Conservation (phyloP, 768 basidiomycete genomes). For the Suillus americanus region DNA sequence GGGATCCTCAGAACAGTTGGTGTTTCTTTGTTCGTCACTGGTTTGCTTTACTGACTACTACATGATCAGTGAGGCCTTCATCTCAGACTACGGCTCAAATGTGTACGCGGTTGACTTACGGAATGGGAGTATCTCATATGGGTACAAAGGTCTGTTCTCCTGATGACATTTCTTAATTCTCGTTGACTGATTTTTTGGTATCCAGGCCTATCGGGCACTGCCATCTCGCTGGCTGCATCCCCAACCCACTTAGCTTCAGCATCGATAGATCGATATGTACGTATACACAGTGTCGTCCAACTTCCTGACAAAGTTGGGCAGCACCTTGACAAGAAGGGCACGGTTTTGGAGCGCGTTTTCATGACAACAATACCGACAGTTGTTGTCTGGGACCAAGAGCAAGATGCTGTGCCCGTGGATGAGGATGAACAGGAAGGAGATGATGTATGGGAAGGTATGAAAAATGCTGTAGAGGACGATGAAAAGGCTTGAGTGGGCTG, state of each 20-base stretch:
- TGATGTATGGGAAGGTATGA: constrained; percentile 70
- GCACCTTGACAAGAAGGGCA: constrained; percentile 56
- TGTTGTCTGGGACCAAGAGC: constrained; percentile 57
- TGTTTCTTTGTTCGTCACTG: constrained; percentile 8
- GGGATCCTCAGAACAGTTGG: constrained; percentile 67
- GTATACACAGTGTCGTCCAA: constrained; percentile 62
- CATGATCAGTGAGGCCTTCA: constrained; percentile 59
- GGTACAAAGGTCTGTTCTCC: constrained; percentile 57
- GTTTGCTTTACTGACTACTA: constrained; percentile 5
- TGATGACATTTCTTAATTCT: constrained; percentile 1
- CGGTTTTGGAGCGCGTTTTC: constrained; percentile 63
- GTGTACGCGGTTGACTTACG: constrained; percentile 69
- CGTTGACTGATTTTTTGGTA: constrained; percentile 2
- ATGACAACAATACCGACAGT: constrained; percentile 62
- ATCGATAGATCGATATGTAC: constrained; percentile 66
- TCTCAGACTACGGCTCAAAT: constrained; percentile 64
- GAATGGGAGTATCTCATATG: constrained; percentile 60
- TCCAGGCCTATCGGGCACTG: constrained; percentile 68
- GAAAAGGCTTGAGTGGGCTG: constrained; percentile 23
- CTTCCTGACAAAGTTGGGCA: constrained; percentile 48
- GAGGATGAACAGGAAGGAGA: constrained; percentile 45
- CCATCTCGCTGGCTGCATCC: constrained; percentile 61
- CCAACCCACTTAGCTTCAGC: constrained; percentile 57
- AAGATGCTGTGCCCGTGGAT: constrained; percentile 8
- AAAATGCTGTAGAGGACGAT: constrained; percentile 44